Base-by-base conservation (phyloP, 352 stramenopile genomes). In the Achlya hypogyna region DNA sequence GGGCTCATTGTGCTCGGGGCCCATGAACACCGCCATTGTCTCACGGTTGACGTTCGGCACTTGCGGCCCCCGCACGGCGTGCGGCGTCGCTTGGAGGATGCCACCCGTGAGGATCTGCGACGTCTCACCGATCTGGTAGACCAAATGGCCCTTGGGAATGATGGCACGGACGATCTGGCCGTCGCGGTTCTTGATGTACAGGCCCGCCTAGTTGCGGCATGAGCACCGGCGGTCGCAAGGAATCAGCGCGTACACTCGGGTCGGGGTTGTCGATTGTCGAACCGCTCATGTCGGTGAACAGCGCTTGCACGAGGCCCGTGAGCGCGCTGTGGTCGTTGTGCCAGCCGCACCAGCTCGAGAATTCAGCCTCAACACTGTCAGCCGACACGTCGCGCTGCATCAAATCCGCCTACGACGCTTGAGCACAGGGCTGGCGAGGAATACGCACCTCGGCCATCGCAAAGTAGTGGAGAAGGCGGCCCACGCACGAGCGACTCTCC, bases 21-120 rank as follows among this genome's bases (percentile, higher is more conserved):
- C 89, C 91, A 99, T 98, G 76, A 99, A 99, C 27, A 99, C 92
- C 25, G 96, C 96, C 62, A 98, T 89, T 22, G 95, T 97, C 71
- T 98, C 91, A 63, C 96, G 85, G 68, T 87, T 89, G 35, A 93
- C 76, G 23, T 75, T 75, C n/a, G 82, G 76, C 42, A 90, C 73
- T 56, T 89, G 75, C 63, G 91, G 78, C 0, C 81, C 81, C 60
- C 90, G 75, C 27, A 98, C 95, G 35, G 90, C 89, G 62, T 98
- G 91, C 16, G 90, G 89, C 51, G 91, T 97, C 10, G 90, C 93
- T 69, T 96, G 86, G 14, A 99, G 74, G 27, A 82, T 78, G 20
- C 93, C 95, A 53, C 91, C 93, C 45, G 88, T 97, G 45, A 98
- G 88, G 63, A 99, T 95, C 76, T 99, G 95, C 18, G 91, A 86